Conservation (phyloP, 352 stramenopile species). For the Halophytophthora batemanensis region DNA sequence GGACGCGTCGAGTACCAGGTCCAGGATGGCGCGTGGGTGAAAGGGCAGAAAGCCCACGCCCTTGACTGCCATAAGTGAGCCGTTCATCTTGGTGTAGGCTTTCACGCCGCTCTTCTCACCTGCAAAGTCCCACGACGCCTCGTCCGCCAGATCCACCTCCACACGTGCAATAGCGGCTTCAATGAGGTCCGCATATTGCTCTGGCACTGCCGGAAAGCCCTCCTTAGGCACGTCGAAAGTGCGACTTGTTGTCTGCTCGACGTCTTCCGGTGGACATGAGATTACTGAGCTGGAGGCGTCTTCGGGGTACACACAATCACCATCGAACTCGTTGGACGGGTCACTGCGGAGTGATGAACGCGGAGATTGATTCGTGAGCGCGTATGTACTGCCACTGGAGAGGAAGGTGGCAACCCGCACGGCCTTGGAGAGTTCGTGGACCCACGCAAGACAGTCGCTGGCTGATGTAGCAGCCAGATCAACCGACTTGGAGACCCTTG, state of each 20-base stretch:
- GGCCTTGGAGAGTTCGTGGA: slow-evolving; percentile 39
- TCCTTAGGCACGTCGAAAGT: slow-evolving; percentile 33
- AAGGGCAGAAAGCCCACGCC: slow-evolving; percentile 50
- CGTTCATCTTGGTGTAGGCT: slow-evolving; percentile 63
- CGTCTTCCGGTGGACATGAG: slow-evolving; percentile 13
- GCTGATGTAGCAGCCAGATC: slow-evolving; percentile 57
- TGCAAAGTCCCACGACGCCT: slow-evolving; percentile 57
- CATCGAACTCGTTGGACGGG: too few relatives aligned
- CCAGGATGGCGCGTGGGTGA: slow-evolving; percentile 47
- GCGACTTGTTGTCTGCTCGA: neutral
- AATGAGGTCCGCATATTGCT: slow-evolving; percentile 53
- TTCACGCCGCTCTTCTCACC: slow-evolving; percentile 70
- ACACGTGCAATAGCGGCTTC: slow-evolving; percentile 54
- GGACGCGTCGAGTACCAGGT: slow-evolving; percentile 43
- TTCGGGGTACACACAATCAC: slow-evolving; percentile 8
- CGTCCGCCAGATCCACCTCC: slow-evolving; percentile 53
- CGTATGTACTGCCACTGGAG: slow-evolving; percentile 4
- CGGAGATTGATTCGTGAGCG: neutral
- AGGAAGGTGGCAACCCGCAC: slow-evolving; percentile 19
- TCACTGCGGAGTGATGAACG: slow-evolving; percentile 6
- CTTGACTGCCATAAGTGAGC: slow-evolving; percentile 57
- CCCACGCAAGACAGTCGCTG: slow-evolving; percentile 53
- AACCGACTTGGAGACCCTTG: slow-evolving; percentile 59
- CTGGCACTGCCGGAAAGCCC: slow-evolving; percentile 40
- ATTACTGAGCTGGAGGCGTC: slow-evolving; percentile 9